Conservation (phyloP, 2,329 filamentous ascomycete genomes). For the Zasmidium cellare region DNA sequence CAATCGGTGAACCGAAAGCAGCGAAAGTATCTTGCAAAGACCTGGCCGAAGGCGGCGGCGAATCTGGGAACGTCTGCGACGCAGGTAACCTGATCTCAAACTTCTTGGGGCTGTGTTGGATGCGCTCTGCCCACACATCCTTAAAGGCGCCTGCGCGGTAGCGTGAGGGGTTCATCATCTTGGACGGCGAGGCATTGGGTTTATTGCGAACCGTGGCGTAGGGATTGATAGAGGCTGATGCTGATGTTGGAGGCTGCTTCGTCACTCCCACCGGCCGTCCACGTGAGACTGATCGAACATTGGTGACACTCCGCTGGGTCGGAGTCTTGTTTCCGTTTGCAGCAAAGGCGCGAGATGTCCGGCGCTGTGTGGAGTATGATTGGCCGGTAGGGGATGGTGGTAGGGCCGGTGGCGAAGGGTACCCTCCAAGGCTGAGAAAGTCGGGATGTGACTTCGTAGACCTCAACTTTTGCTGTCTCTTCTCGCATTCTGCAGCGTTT, state of each 20-base stretch:
- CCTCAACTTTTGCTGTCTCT: slow-evolving; percentile 41
- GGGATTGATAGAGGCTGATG: slow-evolving; percentile 21
- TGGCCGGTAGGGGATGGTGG: slow-evolving; percentile 30
- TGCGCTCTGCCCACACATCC: slow-evolving; percentile 55
- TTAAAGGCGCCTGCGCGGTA: slow-evolving; percentile 45
- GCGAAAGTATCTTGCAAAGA: slow-evolving; percentile 38
- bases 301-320: slow-evolving; percentile 26
- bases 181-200: slow-evolving; percentile 40
- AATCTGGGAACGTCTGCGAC: slow-evolving; percentile 41
- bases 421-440: slow-evolving; percentile 37
- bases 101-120: slow-evolving; percentile 46
- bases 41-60: slow-evolving; percentile 48
- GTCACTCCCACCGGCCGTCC: slow-evolving; percentile 32
- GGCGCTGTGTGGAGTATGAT: slow-evolving; percentile 31
- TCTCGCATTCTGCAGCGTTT: slow-evolving; percentile 46
- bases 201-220: slow-evolving; percentile 32
- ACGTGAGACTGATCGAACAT: slow-evolving; percentile 34
- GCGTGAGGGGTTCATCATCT: slow-evolving; percentile 57
- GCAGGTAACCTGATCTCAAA: slow-evolving; percentile 51
- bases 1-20: slow-evolving; percentile 32
- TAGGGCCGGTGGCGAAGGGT: slow-evolving; percentile 35
- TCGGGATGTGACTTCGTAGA: slow-evolving; percentile 36
- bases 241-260: slow-evolving; percentile 24
- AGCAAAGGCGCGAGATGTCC: slow-evolving; percentile 25
- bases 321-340: slow-evolving; percentile 33